phyloP scores from a whole-genome alignment of 2,329 filamentous ascomycete genomes.

The Fusarium algeriense region DNA sequence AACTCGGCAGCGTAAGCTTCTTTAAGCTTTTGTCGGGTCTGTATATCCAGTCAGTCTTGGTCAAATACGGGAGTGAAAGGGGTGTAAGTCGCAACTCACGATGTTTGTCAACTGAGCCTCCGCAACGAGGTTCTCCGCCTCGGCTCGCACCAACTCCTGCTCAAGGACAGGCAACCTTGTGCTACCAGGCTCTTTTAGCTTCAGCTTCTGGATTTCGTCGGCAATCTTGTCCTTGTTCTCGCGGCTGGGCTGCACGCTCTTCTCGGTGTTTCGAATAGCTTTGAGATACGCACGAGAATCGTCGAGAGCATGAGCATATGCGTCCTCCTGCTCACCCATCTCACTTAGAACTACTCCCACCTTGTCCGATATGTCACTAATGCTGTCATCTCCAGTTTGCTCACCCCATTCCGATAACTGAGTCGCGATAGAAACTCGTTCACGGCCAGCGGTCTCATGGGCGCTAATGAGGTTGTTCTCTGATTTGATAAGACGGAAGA shows the following conservation, averaged over 20 bases:
- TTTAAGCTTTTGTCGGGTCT: slow-evolving; percentile 97
- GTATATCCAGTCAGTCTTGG: slow-evolving; percentile 25
- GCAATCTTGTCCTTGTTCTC: slow-evolving; percentile 88
- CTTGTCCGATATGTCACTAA: slow-evolving; percentile 95
- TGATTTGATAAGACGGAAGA: slow-evolving; percentile 94
- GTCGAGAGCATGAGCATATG: slow-evolving; percentile 87
- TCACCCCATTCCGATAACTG: slow-evolving; percentile 98
- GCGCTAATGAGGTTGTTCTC: slow-evolving; percentile 89
- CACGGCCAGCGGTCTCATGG: slow-evolving; percentile 86
- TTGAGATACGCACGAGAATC: slow-evolving; percentile 87
- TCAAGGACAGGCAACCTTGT: slow-evolving; percentile 85
- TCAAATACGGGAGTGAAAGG: neutral
- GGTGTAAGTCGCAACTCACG: slow-evolving; percentile 63
- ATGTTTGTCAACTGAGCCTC: slow-evolving; percentile 97
- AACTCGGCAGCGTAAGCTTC: slow-evolving; percentile 93
- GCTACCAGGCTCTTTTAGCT: slow-evolving; percentile 91
- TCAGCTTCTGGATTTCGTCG: slow-evolving; percentile 92
- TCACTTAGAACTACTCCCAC: slow-evolving; percentile 92
- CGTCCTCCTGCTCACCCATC: slow-evolving; percentile 92
- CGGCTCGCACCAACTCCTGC: slow-evolving; percentile 95
- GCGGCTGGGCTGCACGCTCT: slow-evolving; percentile 91
- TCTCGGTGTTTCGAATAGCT: slow-evolving; percentile 94
- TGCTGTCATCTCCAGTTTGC: slow-evolving; percentile 84
- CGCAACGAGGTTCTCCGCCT: slow-evolving; percentile 95
- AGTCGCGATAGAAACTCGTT: slow-evolving; percentile 85